Conservation (phyloP, 768 basidiomycete species). For the Lactarius quietus region DNA sequence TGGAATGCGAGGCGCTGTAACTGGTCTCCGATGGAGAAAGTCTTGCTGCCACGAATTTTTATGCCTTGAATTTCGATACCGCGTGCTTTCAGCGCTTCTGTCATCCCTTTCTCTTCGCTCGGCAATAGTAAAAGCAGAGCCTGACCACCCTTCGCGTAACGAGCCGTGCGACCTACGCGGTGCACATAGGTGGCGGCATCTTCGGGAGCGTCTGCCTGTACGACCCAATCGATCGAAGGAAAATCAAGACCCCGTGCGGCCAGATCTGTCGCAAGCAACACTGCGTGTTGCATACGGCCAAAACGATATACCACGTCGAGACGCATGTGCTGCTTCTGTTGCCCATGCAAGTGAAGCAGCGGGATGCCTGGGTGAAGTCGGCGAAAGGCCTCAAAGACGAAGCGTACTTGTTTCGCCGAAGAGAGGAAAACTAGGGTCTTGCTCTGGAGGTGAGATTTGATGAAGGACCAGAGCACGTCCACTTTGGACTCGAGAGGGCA, state of each 20-base stretch:
- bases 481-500: constrained; percentile 85
- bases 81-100: constrained; percentile 64
- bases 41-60: constrained; percentile 87
- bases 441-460: constrained; percentile 87
- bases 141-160: constrained; percentile 89
- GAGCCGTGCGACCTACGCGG: constrained; percentile 90
- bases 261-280: constrained; percentile 93
- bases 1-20: constrained; percentile 92
- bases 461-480: constrained; percentile 89
- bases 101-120: constrained; percentile 93
- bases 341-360: constrained; percentile 92
- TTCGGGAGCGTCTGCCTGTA: constrained; percentile 95
- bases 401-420: constrained; percentile 95
- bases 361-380: constrained; percentile 93
- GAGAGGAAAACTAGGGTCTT: constrained; percentile 95
- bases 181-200: constrained; percentile 98
- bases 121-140: constrained; percentile 79
- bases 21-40: constrained; percentile 78
- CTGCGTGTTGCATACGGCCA: constrained; percentile 73
- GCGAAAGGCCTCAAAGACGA: constrained; percentile 93
- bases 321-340: constrained; percentile 92
- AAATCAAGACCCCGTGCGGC: constrained; percentile 96
- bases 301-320: constrained; percentile 82
- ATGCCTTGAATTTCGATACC: constrained; percentile 70
- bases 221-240: constrained; percentile 93